Evolutionary conservation across 345 rosid genomes (phyloP).

Genomic region (Brassica juncea): DNA sequence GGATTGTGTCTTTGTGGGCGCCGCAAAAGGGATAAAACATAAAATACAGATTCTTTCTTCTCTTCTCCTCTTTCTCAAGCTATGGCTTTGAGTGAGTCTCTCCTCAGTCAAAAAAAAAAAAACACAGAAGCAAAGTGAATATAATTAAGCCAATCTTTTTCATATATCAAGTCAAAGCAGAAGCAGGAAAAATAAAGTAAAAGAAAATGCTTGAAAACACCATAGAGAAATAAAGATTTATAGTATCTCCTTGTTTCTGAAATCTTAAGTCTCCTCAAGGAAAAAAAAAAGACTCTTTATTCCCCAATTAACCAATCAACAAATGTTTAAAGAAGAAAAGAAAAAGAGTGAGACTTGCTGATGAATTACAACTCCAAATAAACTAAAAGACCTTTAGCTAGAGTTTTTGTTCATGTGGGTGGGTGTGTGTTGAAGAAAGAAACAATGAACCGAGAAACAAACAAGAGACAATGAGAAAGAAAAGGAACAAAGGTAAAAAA

Average conservation of each 20-base stretch:
- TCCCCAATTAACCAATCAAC: slow-evolving; percentile 46
- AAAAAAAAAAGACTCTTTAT: slow-evolving; percentile 29
- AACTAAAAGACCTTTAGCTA: slow-evolving; percentile 40
- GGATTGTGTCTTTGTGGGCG: slow-evolving; percentile 43
- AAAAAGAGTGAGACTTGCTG: slow-evolving; percentile 35
- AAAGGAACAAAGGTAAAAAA: slow-evolving; percentile 28
- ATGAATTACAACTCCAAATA: slow-evolving; percentile 41
- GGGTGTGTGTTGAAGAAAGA: slow-evolving; percentile 21
- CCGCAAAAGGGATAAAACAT: slow-evolving; percentile 37
- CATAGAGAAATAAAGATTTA: slow-evolving; percentile 4
- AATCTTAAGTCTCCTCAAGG: not conserved
- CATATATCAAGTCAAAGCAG: slow-evolving; percentile 23
- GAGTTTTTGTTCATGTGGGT: slow-evolving; percentile 39
- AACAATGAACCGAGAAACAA: slow-evolving; percentile 35
- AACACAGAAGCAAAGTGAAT: not conserved
- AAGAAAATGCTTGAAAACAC: not conserved
- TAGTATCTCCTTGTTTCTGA: not conserved
- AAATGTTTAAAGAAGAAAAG: slow-evolving; percentile 28
- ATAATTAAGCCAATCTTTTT: slow-evolving; percentile 8
- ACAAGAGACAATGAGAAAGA: slow-evolving; percentile 21
- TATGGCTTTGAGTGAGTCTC: slow-evolving; percentile 16
- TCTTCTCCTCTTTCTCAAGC: slow-evolving; percentile 18
- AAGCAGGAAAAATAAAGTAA: not conserved
- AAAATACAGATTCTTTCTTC: slow-evolving; percentile 26
- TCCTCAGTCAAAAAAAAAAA: not conserved